Conservation (phyloP, 345 rosid genomes). For the Ailanthus altissimus region DNA sequence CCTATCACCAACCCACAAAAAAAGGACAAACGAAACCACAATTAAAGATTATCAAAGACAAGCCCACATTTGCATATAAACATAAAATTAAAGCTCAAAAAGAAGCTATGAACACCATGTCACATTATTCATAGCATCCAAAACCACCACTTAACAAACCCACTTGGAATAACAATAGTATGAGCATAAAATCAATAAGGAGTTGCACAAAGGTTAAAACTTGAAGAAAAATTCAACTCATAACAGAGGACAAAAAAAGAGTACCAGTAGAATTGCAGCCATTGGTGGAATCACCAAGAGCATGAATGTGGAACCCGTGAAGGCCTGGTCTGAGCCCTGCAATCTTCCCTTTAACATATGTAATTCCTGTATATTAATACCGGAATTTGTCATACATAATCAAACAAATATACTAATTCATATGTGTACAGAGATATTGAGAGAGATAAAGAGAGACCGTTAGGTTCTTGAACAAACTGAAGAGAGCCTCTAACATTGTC, state of each 20-base stretch:
- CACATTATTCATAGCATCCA: neutral
- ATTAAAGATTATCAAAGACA: neutral
- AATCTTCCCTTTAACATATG: slow-evolving; percentile 74
- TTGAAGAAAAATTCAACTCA: neutral
- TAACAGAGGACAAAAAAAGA: neutral
- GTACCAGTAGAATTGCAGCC: slow-evolving; percentile 97
- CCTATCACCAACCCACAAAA: neutral
- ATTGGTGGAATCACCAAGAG: slow-evolving; percentile 96
- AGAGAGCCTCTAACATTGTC: slow-evolving; percentile 61
- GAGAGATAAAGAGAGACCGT: slow-evolving; percentile 45
- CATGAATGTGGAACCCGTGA: slow-evolving; percentile 96
- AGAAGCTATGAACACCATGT: neutral
- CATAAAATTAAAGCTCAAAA: neutral
- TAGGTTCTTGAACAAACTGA: slow-evolving; percentile 58
- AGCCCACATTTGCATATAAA: too few species aligned
- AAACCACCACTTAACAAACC: neutral
- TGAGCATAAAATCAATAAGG: neutral
- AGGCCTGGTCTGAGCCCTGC: slow-evolving; percentile 77
- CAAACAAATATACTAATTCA: neutral
- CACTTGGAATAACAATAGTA: neutral
- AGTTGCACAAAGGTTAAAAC: neutral
- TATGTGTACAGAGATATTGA: neutral
- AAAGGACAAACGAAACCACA: neutral
- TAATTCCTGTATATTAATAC: slow-evolving; percentile 50
- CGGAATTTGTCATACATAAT: neutral